phyloP scores from a whole-genome alignment of 2,329 filamentous ascomycete genomes.

The Cladophialophora exuberans region DNA sequence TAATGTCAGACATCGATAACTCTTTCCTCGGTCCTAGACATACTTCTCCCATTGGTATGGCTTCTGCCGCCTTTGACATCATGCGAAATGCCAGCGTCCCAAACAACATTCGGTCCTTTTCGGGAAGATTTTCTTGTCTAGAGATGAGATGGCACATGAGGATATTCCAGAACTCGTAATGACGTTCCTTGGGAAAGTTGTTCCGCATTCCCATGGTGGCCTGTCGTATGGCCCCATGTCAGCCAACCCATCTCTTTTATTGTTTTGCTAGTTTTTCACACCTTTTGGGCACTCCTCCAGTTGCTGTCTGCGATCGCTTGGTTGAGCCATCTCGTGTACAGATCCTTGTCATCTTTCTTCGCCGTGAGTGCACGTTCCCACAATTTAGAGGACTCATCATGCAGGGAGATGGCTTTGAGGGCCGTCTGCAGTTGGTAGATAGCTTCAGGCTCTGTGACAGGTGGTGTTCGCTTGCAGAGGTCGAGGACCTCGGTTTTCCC shows the following conservation, averaged over 20 bases:
- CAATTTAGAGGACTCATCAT: constrained; percentile 41
- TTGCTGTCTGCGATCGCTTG: constrained; percentile 45
- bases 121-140: constrained; percentile 41
- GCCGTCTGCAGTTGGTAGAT: constrained; percentile 48
- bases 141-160: constrained; percentile 50
- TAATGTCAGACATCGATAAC: not conserved
- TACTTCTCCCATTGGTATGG: constrained; percentile 49
- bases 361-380: constrained; percentile 54
- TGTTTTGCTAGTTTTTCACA: constrained; percentile 33
- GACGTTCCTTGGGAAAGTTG: constrained; percentile 51
- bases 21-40: constrained; percentile 24
- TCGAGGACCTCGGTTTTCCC: constrained; percentile 48
- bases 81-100: constrained; percentile 56
- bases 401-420: constrained; percentile 40
- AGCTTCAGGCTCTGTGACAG: constrained; percentile 49
- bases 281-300: constrained; percentile 55
- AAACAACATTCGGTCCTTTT: constrained; percentile 50
- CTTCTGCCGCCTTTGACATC: constrained; percentile 51
- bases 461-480: constrained; percentile 46
- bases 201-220: constrained; percentile 55
- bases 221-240: constrained; percentile 37
- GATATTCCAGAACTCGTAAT: constrained; percentile 55
- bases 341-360: constrained; percentile 46
- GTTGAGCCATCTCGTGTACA: constrained; percentile 51
- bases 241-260: constrained; percentile 28